Conservation (phyloP, 2,329 filamentous ascomycete genomes). For the Calonectria ilicicola region DNA sequence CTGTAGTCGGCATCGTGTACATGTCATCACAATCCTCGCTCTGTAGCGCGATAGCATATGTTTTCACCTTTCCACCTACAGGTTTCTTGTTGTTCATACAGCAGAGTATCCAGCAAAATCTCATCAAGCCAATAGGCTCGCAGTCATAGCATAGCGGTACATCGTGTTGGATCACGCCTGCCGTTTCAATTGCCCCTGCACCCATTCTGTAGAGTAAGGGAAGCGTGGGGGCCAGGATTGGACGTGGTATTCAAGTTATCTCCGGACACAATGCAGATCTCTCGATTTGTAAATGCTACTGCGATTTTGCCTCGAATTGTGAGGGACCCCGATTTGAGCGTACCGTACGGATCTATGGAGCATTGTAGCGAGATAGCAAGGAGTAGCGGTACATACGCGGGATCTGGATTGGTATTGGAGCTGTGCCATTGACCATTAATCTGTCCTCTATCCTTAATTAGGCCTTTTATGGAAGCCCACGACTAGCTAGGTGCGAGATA, state of each 20-base stretch:
- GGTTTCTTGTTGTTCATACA: constrained; percentile 16
- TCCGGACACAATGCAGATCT: not conserved
- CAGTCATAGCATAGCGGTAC: constrained; percentile 7
- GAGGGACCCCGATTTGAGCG: not conserved
- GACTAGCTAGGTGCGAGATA: constrained; percentile 21
- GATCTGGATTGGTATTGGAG: constrained; percentile 9
- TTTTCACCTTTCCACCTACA: not conserved
- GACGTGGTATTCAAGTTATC: not conserved
- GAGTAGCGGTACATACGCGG: not conserved
- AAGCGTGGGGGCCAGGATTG: constrained; percentile 1
- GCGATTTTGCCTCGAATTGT: not conserved
- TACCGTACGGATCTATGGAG: constrained; percentile 1
- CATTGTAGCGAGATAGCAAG: not conserved
- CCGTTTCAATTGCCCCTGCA: not conserved
- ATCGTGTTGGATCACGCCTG: constrained; percentile 11
- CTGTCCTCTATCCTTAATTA: constrained; percentile 35
- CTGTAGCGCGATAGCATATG: constrained; percentile 6
- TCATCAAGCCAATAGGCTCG: not conserved
- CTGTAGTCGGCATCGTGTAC: not conserved
- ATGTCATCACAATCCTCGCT: not conserved
- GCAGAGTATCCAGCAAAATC: not conserved
- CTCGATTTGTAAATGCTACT: not conserved
- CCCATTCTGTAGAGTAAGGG: not conserved
- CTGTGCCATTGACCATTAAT: constrained; percentile 6
- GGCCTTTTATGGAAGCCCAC: constrained; percentile 18